phyloP scores from a whole-genome alignment of 2,329 filamentous ascomycete genomes.

The Talaromyces sp. region DNA sequence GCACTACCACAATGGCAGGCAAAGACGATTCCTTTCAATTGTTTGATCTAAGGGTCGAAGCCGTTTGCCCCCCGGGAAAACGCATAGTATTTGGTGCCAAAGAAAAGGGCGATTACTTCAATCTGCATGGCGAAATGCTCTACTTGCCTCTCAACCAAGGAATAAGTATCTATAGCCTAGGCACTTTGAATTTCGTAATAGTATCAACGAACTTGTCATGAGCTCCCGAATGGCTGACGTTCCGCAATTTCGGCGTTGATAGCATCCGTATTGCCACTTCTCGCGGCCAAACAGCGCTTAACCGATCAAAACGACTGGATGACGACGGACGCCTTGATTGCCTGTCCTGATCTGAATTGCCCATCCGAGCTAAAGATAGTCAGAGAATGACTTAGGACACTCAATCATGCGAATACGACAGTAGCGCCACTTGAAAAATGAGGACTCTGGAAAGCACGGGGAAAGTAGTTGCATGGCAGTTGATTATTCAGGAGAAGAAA shows the following conservation, averaged over 20 bases:
- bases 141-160: constrained; percentile 48
- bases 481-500: neutral
- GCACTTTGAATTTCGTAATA: no score
- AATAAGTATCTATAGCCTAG: constrained; percentile 52
- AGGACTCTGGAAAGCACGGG: neutral
- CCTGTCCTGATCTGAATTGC: constrained; percentile 51
- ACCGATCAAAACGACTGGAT: constrained; percentile 48
- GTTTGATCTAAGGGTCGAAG: constrained; percentile 35
- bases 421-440: constrained; percentile 32
- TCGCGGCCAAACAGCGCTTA: constrained; percentile 43
- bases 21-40: neutral
- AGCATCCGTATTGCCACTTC: constrained; percentile 37
- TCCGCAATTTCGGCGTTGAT: constrained; percentile 26
- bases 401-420: constrained; percentile 46
- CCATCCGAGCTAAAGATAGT: constrained; percentile 46
- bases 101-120: constrained; percentile 41
- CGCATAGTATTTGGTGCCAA: constrained; percentile 29
- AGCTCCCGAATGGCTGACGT: neutral
- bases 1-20: neutral
- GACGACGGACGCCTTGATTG: constrained; percentile 46
- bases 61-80: constrained; percentile 43
- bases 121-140: constrained; percentile 51
- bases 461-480: neutral
- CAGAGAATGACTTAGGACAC: constrained; percentile 36
- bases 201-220: no score